These are phyloP conservation scores for Fusarium buxicola DNA, from an alignment of 2,329 filamentous ascomycete genomes.

Conservation along the genomic window DNA sequence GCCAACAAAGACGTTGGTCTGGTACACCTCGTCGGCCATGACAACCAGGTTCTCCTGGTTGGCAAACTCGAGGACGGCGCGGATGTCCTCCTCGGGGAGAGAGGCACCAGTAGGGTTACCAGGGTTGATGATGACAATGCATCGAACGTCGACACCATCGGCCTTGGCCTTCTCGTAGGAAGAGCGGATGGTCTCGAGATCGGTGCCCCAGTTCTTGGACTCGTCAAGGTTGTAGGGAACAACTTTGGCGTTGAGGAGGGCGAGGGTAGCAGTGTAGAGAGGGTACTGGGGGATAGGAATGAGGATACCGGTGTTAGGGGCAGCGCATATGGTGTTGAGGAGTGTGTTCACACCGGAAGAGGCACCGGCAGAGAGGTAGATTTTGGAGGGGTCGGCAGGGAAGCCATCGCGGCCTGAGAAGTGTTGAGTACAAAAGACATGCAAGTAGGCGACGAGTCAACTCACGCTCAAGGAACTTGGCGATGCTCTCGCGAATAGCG, in stretches of 20 bases:
- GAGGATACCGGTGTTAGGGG: conserved; percentile 82
- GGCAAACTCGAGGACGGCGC: conserved; percentile 87
- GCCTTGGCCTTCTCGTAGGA: conserved; percentile 79
- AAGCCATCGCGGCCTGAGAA: conserved; percentile 83
- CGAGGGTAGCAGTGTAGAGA: conserved; percentile 92
- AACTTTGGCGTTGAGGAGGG: conserved; percentile 84
- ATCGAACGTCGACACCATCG: conserved; percentile 86
- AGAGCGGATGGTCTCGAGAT: conserved; percentile 79
- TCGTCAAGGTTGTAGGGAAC: conserved; percentile 97
- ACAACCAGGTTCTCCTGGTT: conserved; percentile 87
- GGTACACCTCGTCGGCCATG: conserved; percentile 97
- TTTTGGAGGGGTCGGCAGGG: conserved; percentile 80
- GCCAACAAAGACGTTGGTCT: conserved; percentile 97
- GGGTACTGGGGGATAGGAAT: conserved; percentile 98
- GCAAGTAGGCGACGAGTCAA: conserved; percentile 26
- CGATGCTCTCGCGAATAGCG: conserved; percentile 88
- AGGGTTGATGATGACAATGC: conserved; percentile 97
- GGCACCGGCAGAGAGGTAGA: conserved; percentile 92
- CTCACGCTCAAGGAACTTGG: conserved; percentile 89
- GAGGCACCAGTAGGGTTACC: conserved; percentile 96
- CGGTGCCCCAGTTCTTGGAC: conserved; percentile 86
- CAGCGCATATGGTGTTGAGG: conserved; percentile 86
- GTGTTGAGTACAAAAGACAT: background rate
- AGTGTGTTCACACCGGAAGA: conserved; percentile 96
- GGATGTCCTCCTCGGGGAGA: conserved; percentile 81